Evolutionary conservation across 2,329 filamentous ascomycete genomes (phyloP), one percentile per base, ranked within the genome.

Genomic region (Pezicula carpinea): DNA sequence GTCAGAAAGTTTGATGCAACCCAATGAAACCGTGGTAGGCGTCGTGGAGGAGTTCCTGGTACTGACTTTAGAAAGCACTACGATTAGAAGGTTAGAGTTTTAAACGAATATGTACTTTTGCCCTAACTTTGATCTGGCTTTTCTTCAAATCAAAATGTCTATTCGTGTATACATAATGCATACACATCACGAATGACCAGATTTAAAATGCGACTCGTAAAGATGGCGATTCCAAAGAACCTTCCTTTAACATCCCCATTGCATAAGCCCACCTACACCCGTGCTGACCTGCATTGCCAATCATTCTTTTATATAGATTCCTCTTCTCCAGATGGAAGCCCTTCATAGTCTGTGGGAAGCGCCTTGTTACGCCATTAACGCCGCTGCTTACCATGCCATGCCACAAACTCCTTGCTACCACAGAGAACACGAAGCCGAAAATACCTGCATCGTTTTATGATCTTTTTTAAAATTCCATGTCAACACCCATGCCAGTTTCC

Each of bases 401-500:
- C 15, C 35, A 18, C 34, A 8, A 36, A 17, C 34, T 19, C n/a
- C 17, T 38, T 18, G 13, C 26, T n/a, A n/a, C n/a, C n/a, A n/a
- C 32, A 34, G 18, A 14, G 32, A 29, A 29, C 26, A 29, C 3
- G 8, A 29, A 29, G 13, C 8, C 8, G 26, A 10, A 29, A 10
- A 29, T 17, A 15, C 35, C 15, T 2, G 5, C 35, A 38, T 19
- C 18, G 4, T 17, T 17, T 36, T 7, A 17, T 36, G 15, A 15
- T 5, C 7, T 13, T 38, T 18, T 31, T 53, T 32, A 58, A 34
- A 62, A 54, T 63, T 84, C 80, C 79, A 81, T 79, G 3, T 72
- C 66, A 11, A 71, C 69, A 11, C 79, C 81, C 2, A 81, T 57
- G 2, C 75, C 81, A 51, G 79, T 78, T 58, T 86, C 79, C 39